phyloP scores from a whole-genome alignment of 176 grass and related monocot genomes.

The Aegilops speltoides region DNA sequence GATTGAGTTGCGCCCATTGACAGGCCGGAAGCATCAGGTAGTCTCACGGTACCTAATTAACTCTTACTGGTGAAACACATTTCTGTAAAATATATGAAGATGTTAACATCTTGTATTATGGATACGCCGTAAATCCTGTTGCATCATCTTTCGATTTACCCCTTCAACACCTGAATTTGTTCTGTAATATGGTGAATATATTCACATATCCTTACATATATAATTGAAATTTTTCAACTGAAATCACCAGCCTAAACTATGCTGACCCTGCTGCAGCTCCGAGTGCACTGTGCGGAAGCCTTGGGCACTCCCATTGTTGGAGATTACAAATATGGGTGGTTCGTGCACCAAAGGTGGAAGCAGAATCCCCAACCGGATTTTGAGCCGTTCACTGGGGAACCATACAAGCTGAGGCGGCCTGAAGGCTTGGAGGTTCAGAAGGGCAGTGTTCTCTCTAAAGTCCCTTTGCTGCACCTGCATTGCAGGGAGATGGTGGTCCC shows the following conservation, averaged over 20 bases:
- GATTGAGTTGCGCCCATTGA: constrained; percentile 72
- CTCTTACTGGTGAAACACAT: background rate
- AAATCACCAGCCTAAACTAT: background rate
- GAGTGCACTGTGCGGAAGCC: constrained; percentile 84
- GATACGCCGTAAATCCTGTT: background rate
- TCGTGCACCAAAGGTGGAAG: constrained; percentile 80
- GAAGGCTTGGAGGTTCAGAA: constrained; percentile 80
- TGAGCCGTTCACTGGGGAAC: constrained; percentile 56
- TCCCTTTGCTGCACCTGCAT: constrained; percentile 82
- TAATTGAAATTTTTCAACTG: background rate
- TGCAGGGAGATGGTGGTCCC: constrained; percentile 90
- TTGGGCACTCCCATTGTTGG: constrained; percentile 81
- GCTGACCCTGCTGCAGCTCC: constrained; percentile 45
- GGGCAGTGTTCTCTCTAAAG: constrained; percentile 79
- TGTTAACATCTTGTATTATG: background rate
- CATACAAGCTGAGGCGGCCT: constrained; percentile 67
- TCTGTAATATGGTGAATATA: background rate
- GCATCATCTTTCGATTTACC: background rate
- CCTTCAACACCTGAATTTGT: background rate
- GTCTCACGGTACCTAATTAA: background rate
- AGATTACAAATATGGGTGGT: constrained; percentile 90
- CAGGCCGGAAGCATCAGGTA: constrained; percentile 82
- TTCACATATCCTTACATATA: background rate
- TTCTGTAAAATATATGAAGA: background rate
- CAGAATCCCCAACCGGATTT: constrained; percentile 62